phyloP scores from a whole-genome alignment of 2,329 filamentous ascomycete genomes.

The Diplodia seriata region DNA sequence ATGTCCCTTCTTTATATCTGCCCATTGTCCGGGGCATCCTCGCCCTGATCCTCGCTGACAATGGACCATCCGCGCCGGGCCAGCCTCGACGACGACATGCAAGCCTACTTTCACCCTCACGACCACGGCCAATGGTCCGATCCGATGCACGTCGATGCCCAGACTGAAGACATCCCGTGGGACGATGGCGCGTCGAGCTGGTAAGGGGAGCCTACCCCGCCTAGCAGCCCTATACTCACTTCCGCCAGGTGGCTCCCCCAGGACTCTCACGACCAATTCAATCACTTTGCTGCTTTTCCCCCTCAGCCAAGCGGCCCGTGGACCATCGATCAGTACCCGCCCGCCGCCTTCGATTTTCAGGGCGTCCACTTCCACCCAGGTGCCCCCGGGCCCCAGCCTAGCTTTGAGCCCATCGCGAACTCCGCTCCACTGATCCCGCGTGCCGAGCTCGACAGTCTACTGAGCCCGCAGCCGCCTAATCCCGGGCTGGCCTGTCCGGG shows the following conservation, averaged over 20 bases:
- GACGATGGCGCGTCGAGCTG: conserved; percentile 10
- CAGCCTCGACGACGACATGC: conserved; percentile 7
- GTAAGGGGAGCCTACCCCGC: background rate
- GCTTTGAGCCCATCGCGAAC: conserved; percentile 1
- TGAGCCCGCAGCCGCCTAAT: background rate
- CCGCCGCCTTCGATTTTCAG: conserved; percentile 19
- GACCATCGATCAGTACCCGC: conserved; percentile 5
- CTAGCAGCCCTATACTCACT: conserved; percentile 19
- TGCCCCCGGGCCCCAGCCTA: background rate
- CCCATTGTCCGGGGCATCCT: background rate
- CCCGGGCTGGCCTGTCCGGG: background rate
- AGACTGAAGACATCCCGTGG: conserved; percentile 8
- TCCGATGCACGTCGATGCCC: background rate
- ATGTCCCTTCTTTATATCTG: background rate
- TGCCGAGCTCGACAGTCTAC: conserved; percentile 13
- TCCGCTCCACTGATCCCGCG: conserved; percentile 6
- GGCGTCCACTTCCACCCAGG: conserved; percentile 14
- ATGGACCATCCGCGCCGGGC: conserved; percentile 8
- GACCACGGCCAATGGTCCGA: conserved; percentile 1
- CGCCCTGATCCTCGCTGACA: background rate
- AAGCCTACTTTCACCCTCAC: conserved; percentile 2
- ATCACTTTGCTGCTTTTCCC: background rate
- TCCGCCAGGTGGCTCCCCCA: conserved; percentile 11
- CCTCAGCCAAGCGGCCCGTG: conserved; percentile 3
- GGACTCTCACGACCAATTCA: conserved; percentile 7